Conservation (phyloP, 345 rosid species). For the Syzygium jambos region DNA sequence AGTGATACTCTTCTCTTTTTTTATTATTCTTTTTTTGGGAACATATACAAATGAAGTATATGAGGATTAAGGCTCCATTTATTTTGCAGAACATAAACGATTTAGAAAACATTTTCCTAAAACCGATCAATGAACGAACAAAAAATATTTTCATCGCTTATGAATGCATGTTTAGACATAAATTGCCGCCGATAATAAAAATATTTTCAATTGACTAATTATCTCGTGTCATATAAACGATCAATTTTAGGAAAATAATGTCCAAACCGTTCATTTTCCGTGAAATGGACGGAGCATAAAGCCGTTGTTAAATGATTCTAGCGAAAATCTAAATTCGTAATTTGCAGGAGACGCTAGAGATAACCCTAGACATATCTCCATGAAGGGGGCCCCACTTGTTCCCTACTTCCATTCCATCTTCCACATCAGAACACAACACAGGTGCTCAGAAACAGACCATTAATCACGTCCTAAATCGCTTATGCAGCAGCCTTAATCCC, state of each 20-base stretch:
- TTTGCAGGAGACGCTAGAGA: background rate
- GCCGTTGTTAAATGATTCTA: background rate
- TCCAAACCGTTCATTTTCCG: too few species aligned
- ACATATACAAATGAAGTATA: background rate
- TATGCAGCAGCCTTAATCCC: background rate
- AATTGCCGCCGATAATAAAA: too few species aligned
- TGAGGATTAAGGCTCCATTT: background rate
- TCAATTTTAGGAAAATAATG: too few species aligned
- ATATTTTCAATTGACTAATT: too few species aligned
- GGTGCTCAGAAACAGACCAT: background rate
- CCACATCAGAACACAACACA: background rate
- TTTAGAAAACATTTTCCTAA: too few species aligned
- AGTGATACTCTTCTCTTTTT: background rate
- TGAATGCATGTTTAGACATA: too few species aligned
- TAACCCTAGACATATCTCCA: background rate
- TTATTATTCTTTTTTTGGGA: background rate
- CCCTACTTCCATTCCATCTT: background rate
- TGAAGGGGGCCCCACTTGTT: background rate
- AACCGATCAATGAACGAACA: too few species aligned
- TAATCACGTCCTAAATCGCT: background rate
- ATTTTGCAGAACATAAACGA: too few species aligned
- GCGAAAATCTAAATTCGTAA: background rate
- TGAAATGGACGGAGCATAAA: too few species aligned
- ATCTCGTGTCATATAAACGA: too few species aligned
- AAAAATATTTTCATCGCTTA: too few species aligned